These are phyloP conservation scores for Hypoxylon sp. DNA, from an alignment of 2,329 filamentous ascomycete genomes.

Conservation along the genomic window DNA sequence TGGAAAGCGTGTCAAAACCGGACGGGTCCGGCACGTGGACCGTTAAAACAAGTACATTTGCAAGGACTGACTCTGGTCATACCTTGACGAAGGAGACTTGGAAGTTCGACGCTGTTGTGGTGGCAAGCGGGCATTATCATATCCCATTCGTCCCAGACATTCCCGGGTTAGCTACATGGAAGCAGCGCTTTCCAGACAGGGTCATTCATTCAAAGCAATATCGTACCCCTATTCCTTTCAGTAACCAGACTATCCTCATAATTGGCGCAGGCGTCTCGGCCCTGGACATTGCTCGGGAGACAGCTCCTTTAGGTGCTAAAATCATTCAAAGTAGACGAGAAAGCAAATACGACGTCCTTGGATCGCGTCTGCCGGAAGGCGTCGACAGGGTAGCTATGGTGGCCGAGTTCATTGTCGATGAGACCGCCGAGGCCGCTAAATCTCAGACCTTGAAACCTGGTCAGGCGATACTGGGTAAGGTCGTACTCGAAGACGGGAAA, in stretches of 20 bases:
- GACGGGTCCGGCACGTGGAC: slow-evolving; percentile 61
- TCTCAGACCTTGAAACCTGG: slow-evolving; percentile 36
- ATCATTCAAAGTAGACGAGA: slow-evolving; percentile 68
- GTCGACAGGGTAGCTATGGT: slow-evolving; percentile 67
- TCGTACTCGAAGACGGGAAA: slow-evolving; percentile 66
- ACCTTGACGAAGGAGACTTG: slow-evolving; percentile 51
- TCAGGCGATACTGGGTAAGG: slow-evolving; percentile 61
- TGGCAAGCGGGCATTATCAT: slow-evolving; percentile 76
- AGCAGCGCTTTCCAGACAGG: slow-evolving; percentile 62
- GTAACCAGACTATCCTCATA: slow-evolving; percentile 64
- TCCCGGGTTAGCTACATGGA: slow-evolving; percentile 70
- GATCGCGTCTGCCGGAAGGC: slow-evolving; percentile 65
- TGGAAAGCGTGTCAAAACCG: slow-evolving; percentile 64
- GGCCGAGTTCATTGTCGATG: slow-evolving; percentile 58
- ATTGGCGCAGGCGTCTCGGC: slow-evolving; percentile 66
- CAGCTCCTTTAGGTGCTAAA: slow-evolving; percentile 54
- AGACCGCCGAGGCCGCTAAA: slow-evolving; percentile 40
- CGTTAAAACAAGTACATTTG: slow-evolving; percentile 63
- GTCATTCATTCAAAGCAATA: slow-evolving; percentile 81
- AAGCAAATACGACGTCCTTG: slow-evolving; percentile 70
- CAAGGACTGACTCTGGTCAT: slow-evolving; percentile 41
- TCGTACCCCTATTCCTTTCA: slow-evolving; percentile 70
- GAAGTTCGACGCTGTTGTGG: slow-evolving; percentile 74
- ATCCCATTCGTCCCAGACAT: slow-evolving; percentile 72
- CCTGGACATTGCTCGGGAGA: slow-evolving; percentile 59